phyloP scores from a whole-genome alignment of 2,329 filamentous ascomycete species.

The Leptographium wingfieldii region DNA sequence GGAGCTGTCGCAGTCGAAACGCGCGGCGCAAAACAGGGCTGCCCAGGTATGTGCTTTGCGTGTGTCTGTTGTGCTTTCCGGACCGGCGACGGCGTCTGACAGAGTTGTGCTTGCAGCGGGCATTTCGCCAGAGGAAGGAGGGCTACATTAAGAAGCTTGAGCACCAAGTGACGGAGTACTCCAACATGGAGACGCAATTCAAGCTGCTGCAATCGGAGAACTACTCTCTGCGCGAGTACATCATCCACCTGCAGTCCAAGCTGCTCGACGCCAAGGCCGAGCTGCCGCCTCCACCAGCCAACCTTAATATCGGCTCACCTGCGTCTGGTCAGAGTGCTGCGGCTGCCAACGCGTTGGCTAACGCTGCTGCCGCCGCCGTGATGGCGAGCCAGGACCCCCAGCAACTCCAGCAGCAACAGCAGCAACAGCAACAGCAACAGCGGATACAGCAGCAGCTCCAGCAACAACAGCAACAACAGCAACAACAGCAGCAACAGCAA shows the following conservation, averaged over 20 bases:
- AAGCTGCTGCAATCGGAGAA: constrained; percentile 82
- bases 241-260: constrained; percentile 77
- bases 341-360: constrained; percentile 4
- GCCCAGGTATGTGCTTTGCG: constrained; percentile 60
- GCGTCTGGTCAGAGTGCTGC: neutral
- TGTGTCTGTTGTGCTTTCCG: constrained; percentile 13
- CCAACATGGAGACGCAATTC: constrained; percentile 61
- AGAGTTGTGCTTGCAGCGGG: constrained; percentile 47
- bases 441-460: no score
- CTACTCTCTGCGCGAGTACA: constrained; percentile 81
- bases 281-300: constrained; percentile 69
- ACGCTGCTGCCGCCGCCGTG: constrained; percentile 5
- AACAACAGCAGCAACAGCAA: neutral
- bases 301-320: constrained; percentile 48
- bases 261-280: constrained; percentile 76
- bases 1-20: constrained; percentile 88
- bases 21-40: constrained; percentile 90
- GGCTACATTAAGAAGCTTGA: constrained; percentile 97
- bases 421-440: neutral
- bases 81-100: constrained; percentile 15
- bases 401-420: neutral
- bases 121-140: constrained; percentile 95
- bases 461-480: neutral
- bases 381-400: neutral
- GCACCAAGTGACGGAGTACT: constrained; percentile 75